phyloP scores from a whole-genome alignment of 768 basidiomycete species.

The Suillus spraguei region DNA sequence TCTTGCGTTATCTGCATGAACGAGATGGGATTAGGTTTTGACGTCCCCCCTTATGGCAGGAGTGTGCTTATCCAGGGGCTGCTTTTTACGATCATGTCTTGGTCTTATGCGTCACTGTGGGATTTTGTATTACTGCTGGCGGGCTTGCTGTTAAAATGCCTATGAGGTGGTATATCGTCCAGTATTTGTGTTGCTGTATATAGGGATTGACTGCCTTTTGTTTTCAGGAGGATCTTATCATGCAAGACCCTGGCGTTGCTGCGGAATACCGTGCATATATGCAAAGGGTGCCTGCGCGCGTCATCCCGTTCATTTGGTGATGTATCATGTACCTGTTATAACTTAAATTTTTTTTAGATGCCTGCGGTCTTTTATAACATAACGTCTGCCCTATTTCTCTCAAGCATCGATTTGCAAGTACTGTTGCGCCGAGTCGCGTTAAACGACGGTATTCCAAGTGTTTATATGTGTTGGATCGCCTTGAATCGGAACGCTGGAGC shows the following conservation, averaged over 20 bases:
- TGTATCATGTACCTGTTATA: not conserved
- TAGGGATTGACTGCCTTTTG: no score
- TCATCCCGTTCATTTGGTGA: conserved; percentile 37
- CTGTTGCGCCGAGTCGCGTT: no score
- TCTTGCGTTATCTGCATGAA: not conserved
- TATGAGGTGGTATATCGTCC: conserved; percentile 27
- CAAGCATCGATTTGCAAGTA: no score
- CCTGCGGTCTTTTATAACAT: no score
- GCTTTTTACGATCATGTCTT: conserved; percentile 14
- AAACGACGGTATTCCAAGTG: no score
- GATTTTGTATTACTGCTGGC: conserved; percentile 23
- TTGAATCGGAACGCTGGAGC: no score
- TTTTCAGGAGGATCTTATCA: conserved; percentile 32
- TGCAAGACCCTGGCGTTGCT: conserved; percentile 25
- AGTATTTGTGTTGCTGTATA: no score
- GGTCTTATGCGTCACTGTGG: conserved; percentile 38
- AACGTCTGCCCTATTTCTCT: no score
- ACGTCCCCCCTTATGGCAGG: not conserved
- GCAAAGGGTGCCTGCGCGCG: conserved; percentile 27
- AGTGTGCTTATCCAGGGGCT: not conserved
- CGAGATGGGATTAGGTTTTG: conserved; percentile 15
- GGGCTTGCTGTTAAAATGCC: conserved; percentile 37
- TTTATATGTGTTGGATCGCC: no score
- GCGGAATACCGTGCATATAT: conserved; percentile 34
- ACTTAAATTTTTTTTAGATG: no score